phyloP scores from a whole-genome alignment of 805 yeast species.

The Sugiyamaella marilandica region DNA sequence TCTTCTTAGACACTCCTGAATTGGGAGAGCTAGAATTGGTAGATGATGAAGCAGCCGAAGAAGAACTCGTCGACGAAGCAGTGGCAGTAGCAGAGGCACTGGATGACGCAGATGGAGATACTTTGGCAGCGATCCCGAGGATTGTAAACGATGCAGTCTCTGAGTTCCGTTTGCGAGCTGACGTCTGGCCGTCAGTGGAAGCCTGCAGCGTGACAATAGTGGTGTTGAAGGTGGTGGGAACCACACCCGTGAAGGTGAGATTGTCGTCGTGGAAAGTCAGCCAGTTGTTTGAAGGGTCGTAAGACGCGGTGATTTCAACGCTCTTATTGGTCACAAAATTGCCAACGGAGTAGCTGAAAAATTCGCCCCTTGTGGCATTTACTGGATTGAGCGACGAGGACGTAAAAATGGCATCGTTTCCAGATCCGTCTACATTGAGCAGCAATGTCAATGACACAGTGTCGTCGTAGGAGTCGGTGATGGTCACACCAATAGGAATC shows the following conservation, averaged over 20 bases:
- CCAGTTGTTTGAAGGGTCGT: constrained; percentile 50
- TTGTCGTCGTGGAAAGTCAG: constrained; percentile 55
- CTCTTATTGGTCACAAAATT: constrained; percentile 12
- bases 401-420: constrained; percentile 34
- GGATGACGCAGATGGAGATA: constrained; percentile 30
- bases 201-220: constrained; percentile 45
- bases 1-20: constrained; percentile 37
- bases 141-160: constrained; percentile 46
- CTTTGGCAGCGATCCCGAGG: constrained; percentile 43
- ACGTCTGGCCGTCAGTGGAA: constrained; percentile 40
- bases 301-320: constrained; percentile 19
- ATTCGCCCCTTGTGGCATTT: constrained; percentile 65
- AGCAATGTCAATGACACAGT: constrained; percentile 27
- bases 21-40: constrained; percentile 19
- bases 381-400: constrained; percentile 47
- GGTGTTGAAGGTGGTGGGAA: constrained; percentile 47
- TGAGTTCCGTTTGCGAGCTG: constrained; percentile 19
- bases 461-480: constrained; percentile 37
- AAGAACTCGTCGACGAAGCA: constrained; percentile 22
- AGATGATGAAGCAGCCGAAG: constrained; percentile 29
- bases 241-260: constrained; percentile 61
- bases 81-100: constrained; percentile 14
- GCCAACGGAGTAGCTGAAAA: constrained; percentile 46
- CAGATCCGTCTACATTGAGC: constrained; percentile 21
- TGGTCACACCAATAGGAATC: constrained; percentile 37